Evolutionary conservation across 176 grass and related monocot genomes (phyloP), one percentile per base, ranked within the genome.

Genomic region (Chloris gayana): DNA sequence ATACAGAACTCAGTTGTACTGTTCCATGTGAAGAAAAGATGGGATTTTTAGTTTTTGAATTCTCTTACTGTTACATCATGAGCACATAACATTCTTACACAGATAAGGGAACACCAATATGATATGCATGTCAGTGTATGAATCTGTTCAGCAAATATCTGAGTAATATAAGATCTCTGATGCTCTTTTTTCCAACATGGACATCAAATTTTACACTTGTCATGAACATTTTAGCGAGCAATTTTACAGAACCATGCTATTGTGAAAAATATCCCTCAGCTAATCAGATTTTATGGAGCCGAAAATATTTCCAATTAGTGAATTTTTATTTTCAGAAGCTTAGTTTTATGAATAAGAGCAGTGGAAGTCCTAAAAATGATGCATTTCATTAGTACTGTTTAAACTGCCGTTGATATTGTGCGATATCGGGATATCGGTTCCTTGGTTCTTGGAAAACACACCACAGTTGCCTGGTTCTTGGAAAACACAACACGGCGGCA

Each of bases 1-100:
- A 66, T 89, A 67, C 60, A 22, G 3, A 87, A 87, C 69, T 84
- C 95, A 35, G 60, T 68, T 22, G 72, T 98, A 66, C 34, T 93
- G 82, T 89, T 98, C 44, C 88, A 81, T 59, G 86, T 98, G 70
- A 98, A 98, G 83, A 98, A 98, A 91, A 92, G 92, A 90, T 95
- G 92, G 95, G 95, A 98, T 62, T 91, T 98, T 69, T 95, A 93
- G 72, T 53, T 67, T 75, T 1, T 57, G 27, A 30, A 34, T 58
- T 33, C 77, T 38, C 9, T 75, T 39, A 82, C 82, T 41, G 29
- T 84, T 41, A 64, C 80, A 62, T 4, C 37, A 70, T 44, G 53
- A 10, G 58, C 12, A 31, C 24, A 31, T 64, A 71, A 71, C 31
- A 32, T 31, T 4, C 6, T 13, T 60, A 42, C 42, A 8, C 50